phyloP scores from a whole-genome alignment of 352 stramenopile genomes.

The Globisporangium heterothallicum region DNA sequence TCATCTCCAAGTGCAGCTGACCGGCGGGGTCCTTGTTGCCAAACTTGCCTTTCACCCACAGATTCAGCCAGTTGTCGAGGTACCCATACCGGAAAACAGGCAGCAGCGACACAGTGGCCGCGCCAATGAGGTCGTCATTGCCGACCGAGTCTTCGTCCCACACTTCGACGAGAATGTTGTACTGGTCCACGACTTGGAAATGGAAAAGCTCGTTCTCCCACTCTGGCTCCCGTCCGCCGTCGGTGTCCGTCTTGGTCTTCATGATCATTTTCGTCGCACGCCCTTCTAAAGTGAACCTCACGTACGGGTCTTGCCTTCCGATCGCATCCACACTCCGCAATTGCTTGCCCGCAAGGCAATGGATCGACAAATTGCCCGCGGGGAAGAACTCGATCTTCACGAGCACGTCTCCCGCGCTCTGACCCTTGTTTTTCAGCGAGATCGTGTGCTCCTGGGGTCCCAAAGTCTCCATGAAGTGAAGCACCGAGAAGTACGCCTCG shows the following conservation, averaged over 20 bases:
- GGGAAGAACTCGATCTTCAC: constrained; percentile 82
- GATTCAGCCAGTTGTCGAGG: constrained; percentile 84
- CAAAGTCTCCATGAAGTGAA: constrained; percentile 62
- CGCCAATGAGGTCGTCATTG: constrained; percentile 88
- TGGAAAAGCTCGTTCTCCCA: constrained; percentile 79
- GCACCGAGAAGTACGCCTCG: constrained; percentile 57
- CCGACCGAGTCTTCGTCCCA: constrained; percentile 90
- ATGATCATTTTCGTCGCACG: constrained; percentile 63
- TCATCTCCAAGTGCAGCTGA: constrained; percentile 84
- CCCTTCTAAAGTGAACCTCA: constrained; percentile 73
- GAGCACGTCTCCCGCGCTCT: constrained; percentile 68
- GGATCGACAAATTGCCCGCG: constrained; percentile 57
- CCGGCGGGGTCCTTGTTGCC: constrained; percentile 82
- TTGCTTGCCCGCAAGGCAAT: constrained; percentile 51
- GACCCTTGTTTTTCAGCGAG: constrained; percentile 50
- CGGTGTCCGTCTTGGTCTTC: constrained; percentile 85
- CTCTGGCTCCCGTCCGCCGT: constrained; percentile 73
- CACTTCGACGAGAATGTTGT: constrained; percentile 85
- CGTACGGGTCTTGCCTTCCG: constrained; percentile 70
- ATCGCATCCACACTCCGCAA: constrained; percentile 73
- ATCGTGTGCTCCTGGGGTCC: constrained; percentile 54
- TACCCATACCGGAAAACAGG: constrained; percentile 87
- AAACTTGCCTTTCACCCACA: constrained; percentile 85
- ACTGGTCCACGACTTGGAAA: constrained; percentile 93
- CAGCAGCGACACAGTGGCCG: constrained; percentile 78